Percentiles rank a stretch among this genome's conserved stretches.
Evolutionary conservation across 345 rosid species (phyloP).

Genomic region (Nephelium lappaceum): DNA sequence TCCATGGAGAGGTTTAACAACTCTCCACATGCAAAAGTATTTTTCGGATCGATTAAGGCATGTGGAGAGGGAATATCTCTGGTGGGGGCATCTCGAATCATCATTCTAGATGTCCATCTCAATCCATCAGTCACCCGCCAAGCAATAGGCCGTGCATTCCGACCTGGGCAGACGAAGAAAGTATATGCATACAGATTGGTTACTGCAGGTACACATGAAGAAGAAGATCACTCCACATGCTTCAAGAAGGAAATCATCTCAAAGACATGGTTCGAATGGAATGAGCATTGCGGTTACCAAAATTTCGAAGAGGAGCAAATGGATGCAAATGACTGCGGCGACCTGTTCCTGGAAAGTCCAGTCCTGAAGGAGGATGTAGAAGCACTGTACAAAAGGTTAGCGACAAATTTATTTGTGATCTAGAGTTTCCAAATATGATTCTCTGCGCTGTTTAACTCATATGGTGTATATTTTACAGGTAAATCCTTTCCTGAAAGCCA

Average conservation of each 20-base stretch:
- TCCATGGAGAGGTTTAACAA: constrained; percentile 83
- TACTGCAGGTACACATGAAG: constrained; percentile 81
- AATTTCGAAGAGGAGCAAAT: constrained; percentile 53
- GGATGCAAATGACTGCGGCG: constrained; percentile 57
- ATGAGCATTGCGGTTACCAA: constrained; percentile 54
- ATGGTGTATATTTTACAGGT: constrained; percentile 34
- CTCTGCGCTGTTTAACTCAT: neutral
- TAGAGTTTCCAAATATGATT: neutral
- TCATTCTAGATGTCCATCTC: constrained; percentile 82
- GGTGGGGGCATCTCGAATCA: constrained; percentile 84
- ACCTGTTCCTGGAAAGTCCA: constrained; percentile 64
- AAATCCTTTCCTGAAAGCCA: neutral
- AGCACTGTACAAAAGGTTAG: constrained; percentile 74
- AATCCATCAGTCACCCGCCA: constrained; percentile 99
- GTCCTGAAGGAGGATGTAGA: constrained; percentile 58
- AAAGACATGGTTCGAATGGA: constrained; percentile 97
- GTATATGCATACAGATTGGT: constrained; percentile 72
- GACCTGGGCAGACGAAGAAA: constrained; percentile 84
- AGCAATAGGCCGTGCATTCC: constrained; percentile 85
- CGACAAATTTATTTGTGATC: neutral
- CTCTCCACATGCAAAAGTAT: constrained; percentile 69
- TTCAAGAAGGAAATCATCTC: constrained; percentile 77
- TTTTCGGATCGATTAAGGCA: constrained; percentile 90
- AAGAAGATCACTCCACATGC: constrained; percentile 64
- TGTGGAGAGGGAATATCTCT: constrained; percentile 97